Evolutionary conservation across 352 stramenopile species (phyloP).

Genomic region (Pythium insidiosum): DNA sequence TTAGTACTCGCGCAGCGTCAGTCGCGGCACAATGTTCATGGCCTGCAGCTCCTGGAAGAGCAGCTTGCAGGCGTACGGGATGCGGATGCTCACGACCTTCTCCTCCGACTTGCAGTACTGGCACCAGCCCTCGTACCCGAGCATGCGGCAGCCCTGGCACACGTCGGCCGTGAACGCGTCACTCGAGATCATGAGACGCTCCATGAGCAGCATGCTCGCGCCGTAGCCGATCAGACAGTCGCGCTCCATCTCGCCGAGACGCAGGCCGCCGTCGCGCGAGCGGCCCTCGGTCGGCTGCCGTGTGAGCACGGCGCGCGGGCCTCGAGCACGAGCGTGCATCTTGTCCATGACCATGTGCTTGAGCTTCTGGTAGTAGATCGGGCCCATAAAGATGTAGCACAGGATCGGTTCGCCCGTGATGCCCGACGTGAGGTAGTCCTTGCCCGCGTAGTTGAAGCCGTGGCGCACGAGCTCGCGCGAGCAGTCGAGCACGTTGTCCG

Average conservation of each 20-base stretch:
- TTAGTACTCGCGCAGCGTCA: conserved; percentile 94
- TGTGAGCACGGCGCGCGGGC: conserved; percentile 94
- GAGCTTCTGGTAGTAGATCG: conserved; percentile 99
- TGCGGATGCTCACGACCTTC: conserved; percentile 95
- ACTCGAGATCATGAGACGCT: conserved; percentile 98
- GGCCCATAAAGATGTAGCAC: conserved; percentile 99
- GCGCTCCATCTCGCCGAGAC: conserved; percentile 99
- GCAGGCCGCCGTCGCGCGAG: conserved; percentile 96
- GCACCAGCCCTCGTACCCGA: conserved; percentile 98
- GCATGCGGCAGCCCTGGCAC: conserved; percentile 95
- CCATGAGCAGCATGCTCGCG: conserved; percentile 98
- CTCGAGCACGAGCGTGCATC: conserved; percentile 96
- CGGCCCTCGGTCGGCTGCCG: conserved; percentile 98
- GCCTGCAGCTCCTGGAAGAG: conserved; percentile 98
- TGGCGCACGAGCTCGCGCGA: conserved; percentile 93
- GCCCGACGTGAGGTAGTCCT: conserved; percentile 93
- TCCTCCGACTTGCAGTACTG: conserved; percentile 98
- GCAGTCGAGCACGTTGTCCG: conserved; percentile 89
- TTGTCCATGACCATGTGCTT: conserved; percentile 99
- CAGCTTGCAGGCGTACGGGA: conserved; percentile 99
- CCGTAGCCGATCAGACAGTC: conserved; percentile 99
- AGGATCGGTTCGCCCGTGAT: conserved; percentile 96
- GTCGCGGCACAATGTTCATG: conserved; percentile 99
- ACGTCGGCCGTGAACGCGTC: conserved; percentile 99
- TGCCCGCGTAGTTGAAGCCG: conserved; percentile 99